Percentiles rank a stretch among this genome's conserved stretches.
These are phyloP conservation scores for Thalia dealbata DNA, from an alignment of 176 grass and related monocot genomes.

Conservation along the genomic window DNA sequence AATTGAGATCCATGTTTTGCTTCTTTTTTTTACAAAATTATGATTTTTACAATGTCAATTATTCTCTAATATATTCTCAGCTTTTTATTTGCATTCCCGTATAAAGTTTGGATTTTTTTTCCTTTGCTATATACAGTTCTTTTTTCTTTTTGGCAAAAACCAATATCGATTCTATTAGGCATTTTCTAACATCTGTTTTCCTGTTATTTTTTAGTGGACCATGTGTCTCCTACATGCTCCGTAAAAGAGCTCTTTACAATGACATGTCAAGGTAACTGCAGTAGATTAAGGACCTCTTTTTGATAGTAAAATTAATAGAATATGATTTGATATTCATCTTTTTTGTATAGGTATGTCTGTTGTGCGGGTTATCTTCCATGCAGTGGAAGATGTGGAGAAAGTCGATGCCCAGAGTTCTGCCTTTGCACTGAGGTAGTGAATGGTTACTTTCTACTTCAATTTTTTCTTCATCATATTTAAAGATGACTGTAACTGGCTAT, in stretches of 20 bases:
- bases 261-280: slow-evolving; percentile 87
- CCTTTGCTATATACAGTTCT: no score
- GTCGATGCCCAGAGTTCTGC: slow-evolving; percentile 81
- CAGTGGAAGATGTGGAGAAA: slow-evolving; percentile 89
- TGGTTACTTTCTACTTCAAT: slow-evolving; percentile 13
- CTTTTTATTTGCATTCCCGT: no score
- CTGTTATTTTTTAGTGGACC: slow-evolving; percentile 48
- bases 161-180: background rate
- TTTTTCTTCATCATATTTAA: no score
- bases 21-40: background rate
- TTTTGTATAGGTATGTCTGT: slow-evolving; percentile 54
- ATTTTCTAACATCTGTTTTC: slow-evolving; percentile 11
- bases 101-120: no score
- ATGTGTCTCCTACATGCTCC: slow-evolving; percentile 96
- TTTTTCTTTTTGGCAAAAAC: no score
- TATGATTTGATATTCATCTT: background rate
- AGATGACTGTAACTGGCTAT: background rate
- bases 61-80: background rate
- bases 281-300: background rate
- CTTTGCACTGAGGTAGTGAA: slow-evolving; percentile 76
- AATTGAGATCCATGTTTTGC: background rate
- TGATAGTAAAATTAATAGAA: background rate
- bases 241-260: slow-evolving; percentile 96
- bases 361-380: slow-evolving; percentile 96
- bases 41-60: background rate